Percentiles rank a stretch among this genome's conserved stretches.
These are phyloP conservation scores for Aspergillus niger DNA, from an alignment of 2,329 filamentous ascomycete genomes.

Conservation along the genomic window DNA sequence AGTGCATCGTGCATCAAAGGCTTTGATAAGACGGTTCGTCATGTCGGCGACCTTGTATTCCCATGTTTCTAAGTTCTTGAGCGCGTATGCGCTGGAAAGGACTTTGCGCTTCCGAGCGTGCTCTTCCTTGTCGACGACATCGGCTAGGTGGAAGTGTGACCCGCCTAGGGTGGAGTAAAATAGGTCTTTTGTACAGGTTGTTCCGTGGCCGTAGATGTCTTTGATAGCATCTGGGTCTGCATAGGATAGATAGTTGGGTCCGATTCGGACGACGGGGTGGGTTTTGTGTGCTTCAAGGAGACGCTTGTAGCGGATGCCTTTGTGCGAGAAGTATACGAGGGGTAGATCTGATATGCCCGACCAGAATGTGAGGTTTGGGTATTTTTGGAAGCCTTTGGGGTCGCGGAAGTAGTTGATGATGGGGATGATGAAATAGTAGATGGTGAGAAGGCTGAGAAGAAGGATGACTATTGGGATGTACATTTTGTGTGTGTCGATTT, in stretches of 20 bases:
- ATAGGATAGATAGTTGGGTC: constrained; percentile 21
- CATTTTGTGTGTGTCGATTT: background rate
- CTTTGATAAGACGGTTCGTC: constrained; percentile 32
- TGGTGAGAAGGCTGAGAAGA: constrained; percentile 24
- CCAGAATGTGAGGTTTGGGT: constrained; percentile 16
- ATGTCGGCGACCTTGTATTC: constrained; percentile 46
- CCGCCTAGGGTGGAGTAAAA: constrained; percentile 26
- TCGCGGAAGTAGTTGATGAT: constrained; percentile 21
- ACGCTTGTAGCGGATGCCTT: constrained; percentile 23
- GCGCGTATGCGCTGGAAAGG: constrained; percentile 41
- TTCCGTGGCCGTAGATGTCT: constrained; percentile 44
- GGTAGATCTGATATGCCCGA: constrained; percentile 21
- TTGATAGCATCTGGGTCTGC: constrained; percentile 22
- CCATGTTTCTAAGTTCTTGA: constrained; percentile 45
- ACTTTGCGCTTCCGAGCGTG: constrained; percentile 45
- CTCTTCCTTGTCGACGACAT: constrained; percentile 42
- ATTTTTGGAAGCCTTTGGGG: constrained; percentile 23
- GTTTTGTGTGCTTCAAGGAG: constrained; percentile 26
- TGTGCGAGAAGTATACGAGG: constrained; percentile 24
- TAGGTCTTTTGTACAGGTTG: constrained; percentile 38
- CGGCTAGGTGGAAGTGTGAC: constrained; percentile 38
- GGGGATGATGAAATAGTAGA: constrained; percentile 15
- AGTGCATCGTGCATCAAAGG: constrained; percentile 40
- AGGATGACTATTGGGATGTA: background rate
- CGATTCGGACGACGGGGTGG: constrained; percentile 23